Percentiles rank a stretch among this genome's conserved stretches.
Conservation (phyloP, 2,329 filamentous ascomycete genomes). For the Penicillium sp. region DNA sequence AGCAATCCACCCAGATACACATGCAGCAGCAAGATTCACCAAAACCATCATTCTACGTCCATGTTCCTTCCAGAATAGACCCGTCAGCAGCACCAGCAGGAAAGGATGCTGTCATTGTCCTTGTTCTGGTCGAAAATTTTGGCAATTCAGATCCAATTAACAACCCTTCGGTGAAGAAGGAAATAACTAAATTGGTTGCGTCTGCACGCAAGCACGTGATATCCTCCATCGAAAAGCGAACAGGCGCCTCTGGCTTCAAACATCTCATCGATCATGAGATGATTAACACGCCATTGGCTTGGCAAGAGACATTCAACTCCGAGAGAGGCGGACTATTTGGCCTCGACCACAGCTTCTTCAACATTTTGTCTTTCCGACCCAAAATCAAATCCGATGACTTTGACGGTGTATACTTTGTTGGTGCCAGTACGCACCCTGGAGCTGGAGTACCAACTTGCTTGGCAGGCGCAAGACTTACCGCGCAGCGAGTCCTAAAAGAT, state of each 20-base stretch:
- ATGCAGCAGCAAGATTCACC: background rate
- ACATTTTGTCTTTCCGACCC: constrained; percentile 6
- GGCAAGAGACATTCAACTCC: constrained; percentile 3
- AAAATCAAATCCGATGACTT: constrained; percentile 3
- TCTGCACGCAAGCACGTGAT: background rate
- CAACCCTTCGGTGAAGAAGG: no score
- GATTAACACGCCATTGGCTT: constrained; percentile 1
- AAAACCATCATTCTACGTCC: background rate
- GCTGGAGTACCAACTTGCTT: constrained; percentile 8
- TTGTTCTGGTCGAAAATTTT: background rate
- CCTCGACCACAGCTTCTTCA: constrained; percentile 6
- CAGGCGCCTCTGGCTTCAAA: background rate
- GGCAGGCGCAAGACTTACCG: constrained; percentile 5
- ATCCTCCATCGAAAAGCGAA: background rate
- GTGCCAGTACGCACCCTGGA: constrained; percentile 9
- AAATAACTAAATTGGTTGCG: background rate
- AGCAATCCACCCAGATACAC: background rate
- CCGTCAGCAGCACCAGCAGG: background rate
- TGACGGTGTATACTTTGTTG: constrained; percentile 5
- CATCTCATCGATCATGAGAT: background rate
- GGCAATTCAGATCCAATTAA: background rate
- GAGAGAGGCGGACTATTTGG: constrained; percentile 5
- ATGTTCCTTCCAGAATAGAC: background rate
- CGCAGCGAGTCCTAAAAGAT: background rate
- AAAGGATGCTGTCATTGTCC: background rate